Percentiles rank a stretch among this genome's conserved stretches.
Conservation (phyloP, 257 asterid genomes). For the Ballota nigra region DNA sequence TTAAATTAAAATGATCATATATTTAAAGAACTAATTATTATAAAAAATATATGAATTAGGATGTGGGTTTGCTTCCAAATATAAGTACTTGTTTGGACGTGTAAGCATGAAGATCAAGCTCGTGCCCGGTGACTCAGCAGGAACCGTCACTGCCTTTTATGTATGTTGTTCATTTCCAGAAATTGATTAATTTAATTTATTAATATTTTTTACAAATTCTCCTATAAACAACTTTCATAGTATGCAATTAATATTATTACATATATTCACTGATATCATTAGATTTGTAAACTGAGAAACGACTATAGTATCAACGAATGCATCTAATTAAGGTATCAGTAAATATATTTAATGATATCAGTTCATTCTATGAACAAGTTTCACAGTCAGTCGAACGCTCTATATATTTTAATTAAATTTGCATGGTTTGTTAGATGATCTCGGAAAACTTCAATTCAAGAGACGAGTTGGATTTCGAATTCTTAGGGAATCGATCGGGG, state of each 20-base stretch:
- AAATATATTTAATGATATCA: too few relatives aligned
- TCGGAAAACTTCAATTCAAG: constrained; percentile 56
- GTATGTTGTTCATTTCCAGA: constrained; percentile 24
- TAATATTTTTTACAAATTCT: not conserved
- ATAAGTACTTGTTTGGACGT: constrained; percentile 41
- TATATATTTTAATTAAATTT: not conserved
- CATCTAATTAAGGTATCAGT: too few relatives aligned
- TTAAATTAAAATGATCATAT: too few relatives aligned
- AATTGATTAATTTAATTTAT: not conserved
- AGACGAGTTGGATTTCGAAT: constrained; percentile 88
- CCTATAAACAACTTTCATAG: too few relatives aligned
- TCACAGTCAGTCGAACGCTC: too few relatives aligned
- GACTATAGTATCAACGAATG: too few relatives aligned
- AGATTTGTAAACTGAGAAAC: too few relatives aligned
- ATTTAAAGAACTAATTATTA: too few relatives aligned
- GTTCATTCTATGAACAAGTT: too few relatives aligned
- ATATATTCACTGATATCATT: too few relatives aligned
- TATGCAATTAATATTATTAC: too few relatives aligned
- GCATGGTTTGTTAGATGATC: constrained; percentile 37
- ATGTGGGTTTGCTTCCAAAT: constrained; percentile 53
- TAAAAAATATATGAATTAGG: constrained; percentile 22
- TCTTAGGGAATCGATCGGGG: constrained; percentile 85
- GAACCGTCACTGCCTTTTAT: constrained; percentile 63
- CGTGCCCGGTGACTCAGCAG: constrained; percentile 62
- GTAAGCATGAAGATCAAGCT: constrained; percentile 67